Evolutionary conservation across 495 filamentous ascomycete species (phyloP).

Genomic region (Hyaloscypha bicolor): DNA sequence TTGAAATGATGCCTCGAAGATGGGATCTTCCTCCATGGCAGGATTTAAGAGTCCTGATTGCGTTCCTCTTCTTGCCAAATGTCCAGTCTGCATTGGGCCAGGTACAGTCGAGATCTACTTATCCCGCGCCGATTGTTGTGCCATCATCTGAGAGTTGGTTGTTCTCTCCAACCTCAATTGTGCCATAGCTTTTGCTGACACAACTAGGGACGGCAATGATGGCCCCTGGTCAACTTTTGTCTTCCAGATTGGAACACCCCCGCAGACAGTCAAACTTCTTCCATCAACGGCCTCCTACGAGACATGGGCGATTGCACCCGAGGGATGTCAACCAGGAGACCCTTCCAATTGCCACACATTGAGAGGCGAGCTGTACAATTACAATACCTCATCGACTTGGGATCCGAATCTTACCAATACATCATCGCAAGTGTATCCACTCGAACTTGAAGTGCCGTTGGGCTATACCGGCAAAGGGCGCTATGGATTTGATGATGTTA

Average conservation of each 20-base stretch:
- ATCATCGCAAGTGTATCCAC: slow-evolving; percentile 49
- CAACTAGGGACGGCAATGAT: slow-evolving; percentile 36
- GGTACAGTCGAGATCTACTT: neutral
- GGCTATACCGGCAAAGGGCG: neutral
- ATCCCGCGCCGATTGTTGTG: neutral
- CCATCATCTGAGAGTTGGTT: neutral
- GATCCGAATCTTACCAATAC: slow-evolving; percentile 45
- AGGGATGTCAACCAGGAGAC: slow-evolving; percentile 38
- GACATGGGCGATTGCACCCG: slow-evolving; percentile 35
- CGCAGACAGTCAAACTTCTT: slow-evolving; percentile 35
- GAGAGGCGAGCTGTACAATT: slow-evolving; percentile 28
- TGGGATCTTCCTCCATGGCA: neutral
- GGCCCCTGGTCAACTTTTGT: slow-evolving; percentile 42
- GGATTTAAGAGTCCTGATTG: neutral
- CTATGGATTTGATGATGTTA: slow-evolving; percentile 11
- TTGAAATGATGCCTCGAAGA: neutral
- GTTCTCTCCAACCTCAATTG: neutral
- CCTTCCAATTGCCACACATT: slow-evolving; percentile 29
- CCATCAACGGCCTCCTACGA: slow-evolving; percentile 32
- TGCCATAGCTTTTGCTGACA: slow-evolving; percentile 8
- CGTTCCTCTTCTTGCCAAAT: neutral
- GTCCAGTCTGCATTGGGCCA: neutral
- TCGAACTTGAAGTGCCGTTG: neutral
- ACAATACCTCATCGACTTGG: slow-evolving; percentile 9
- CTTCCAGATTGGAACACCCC: slow-evolving; percentile 38